Evolutionary conservation across 106 monocot genomes (phyloP).

Genomic region (Phalaenopsis aphrodite): DNA sequence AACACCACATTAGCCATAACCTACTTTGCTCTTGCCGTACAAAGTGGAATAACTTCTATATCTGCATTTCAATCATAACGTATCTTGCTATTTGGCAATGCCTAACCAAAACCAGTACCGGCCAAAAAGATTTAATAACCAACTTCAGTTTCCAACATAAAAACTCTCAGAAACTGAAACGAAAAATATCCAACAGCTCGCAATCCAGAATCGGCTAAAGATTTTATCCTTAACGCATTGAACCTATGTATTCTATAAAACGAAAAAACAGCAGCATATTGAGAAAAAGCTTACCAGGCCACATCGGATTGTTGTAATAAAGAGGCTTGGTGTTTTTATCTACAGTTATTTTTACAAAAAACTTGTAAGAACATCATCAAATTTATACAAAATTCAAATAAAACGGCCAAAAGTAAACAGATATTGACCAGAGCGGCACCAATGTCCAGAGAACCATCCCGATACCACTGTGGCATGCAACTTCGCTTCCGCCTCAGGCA

Average conservation of each 20-base stretch:
- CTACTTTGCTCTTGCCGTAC: not conserved
- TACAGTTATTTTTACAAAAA: constrained; percentile 17
- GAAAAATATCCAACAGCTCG: not conserved
- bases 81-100: not conserved
- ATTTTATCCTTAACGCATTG: not conserved
- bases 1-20: not conserved
- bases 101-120: not conserved
- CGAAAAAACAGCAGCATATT: not conserved
- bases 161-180: not conserved
- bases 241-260: not conserved
- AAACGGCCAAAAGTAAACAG: not conserved
- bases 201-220: not conserved
- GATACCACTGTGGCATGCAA: constrained; percentile 50
- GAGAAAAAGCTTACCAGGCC: constrained; percentile 57
- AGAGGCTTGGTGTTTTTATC: constrained; percentile 30
- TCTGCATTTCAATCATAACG: not conserved
- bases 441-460: constrained; percentile 45
- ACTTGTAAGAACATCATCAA: not conserved
- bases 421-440: constrained; percentile 16
- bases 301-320: constrained; percentile 94
- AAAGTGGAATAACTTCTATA: not conserved
- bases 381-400: not conserved
- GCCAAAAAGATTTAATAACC: not conserved
- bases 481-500: constrained; percentile 36
- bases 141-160: not conserved